These are phyloP conservation scores for Lodderomyces metapsilosis DNA, from an alignment of 1,139 yeast species.

Conservation along the genomic window DNA sequence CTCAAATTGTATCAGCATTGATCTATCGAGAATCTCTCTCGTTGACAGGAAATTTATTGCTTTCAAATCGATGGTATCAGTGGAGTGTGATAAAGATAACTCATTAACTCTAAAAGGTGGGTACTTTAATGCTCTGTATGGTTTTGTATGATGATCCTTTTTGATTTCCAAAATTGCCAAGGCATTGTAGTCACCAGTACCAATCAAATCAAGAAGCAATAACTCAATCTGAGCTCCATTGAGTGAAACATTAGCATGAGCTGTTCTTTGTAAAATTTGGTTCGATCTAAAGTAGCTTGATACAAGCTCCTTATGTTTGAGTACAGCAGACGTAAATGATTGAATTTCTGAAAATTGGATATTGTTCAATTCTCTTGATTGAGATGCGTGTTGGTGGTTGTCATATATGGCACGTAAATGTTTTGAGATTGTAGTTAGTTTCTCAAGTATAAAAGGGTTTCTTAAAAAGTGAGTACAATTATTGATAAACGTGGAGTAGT, in stretches of 20 bases:
- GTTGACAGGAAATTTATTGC: constrained; percentile 23
- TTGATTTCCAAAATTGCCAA: constrained; percentile 34
- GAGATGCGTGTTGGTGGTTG: constrained; percentile 17
- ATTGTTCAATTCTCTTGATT: constrained; percentile 25
- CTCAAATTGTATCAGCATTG: constrained; percentile 18
- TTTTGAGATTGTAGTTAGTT: constrained; percentile 20
- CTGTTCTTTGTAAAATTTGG: constrained; percentile 38
- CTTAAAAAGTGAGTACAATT: constrained; percentile 23
- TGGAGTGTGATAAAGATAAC: constrained; percentile 22
- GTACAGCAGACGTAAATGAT: constrained; percentile 22
- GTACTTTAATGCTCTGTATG: constrained; percentile 23
- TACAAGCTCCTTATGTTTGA: constrained; percentile 18
- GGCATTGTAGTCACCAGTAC: constrained; percentile 28
- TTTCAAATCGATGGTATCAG: constrained; percentile 23
- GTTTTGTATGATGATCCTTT: neutral
- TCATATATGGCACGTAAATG: constrained; percentile 22
- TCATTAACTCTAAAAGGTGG: constrained; percentile 44
- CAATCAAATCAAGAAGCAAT: constrained; percentile 29
- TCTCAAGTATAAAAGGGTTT: constrained; percentile 43
- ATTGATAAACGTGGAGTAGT: constrained; percentile 26
- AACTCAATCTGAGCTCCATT: constrained; percentile 27
- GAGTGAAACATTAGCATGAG: constrained; percentile 10
- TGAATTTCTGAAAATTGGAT: constrained; percentile 38
- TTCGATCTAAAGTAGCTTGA: constrained; percentile 40
- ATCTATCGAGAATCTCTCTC: neutral